Evolutionary conservation across 371 early-diverging fungal genomes (phyloP), one percentile per base, ranked within the genome.

Genomic region (Lichtheimia corymbifera): DNA sequence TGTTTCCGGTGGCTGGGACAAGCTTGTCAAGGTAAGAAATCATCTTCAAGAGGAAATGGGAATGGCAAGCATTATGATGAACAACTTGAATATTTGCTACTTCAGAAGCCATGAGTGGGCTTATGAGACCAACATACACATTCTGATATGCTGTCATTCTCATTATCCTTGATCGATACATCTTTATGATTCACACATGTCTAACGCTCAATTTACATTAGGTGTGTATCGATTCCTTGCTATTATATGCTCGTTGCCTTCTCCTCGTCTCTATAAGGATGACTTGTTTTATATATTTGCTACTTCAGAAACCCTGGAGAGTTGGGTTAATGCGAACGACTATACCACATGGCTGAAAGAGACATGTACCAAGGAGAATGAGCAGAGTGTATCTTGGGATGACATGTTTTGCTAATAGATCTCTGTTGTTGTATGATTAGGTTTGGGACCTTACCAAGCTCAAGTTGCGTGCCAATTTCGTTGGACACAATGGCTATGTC

Each of bases 1-100:
- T 73, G 95, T 98, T 58, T 96, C 97, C 55, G 84, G 91, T 79
- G 97, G 98, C 75, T 98, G 99, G 99, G 99, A 99, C 87, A 97
- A 96, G 88, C 83, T 95, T 68, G 97, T 99, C 81, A 98, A 98
- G 96, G 63, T 63, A 63, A 63, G 24, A 18, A 24, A 50, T 51
- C 25, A 17, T 4, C 7, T 50, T 35, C 6, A 20, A 41, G 15
- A 9, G 6, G 11, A 35, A 35, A 6, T 35, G 35, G 35, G 18
- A 28, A 27, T 35, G 40, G 11, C 25, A 50, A 15, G 50, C 20
- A 35, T 12, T 4, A 41, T 59, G 59, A 59, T 59, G 59, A 59
- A 25, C 40, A 30, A 15, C 11, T 50, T n/a, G 18, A 28, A 59
- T 59, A 59, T 59, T 59, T 59, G 59, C 59, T 59, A 59, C 52